A percentile compares a stretch with the other conserved stretches of the same genome.
phyloP scores from a whole-genome alignment of 2,329 filamentous ascomycete genomes.

The Fusarium sp. region DNA sequence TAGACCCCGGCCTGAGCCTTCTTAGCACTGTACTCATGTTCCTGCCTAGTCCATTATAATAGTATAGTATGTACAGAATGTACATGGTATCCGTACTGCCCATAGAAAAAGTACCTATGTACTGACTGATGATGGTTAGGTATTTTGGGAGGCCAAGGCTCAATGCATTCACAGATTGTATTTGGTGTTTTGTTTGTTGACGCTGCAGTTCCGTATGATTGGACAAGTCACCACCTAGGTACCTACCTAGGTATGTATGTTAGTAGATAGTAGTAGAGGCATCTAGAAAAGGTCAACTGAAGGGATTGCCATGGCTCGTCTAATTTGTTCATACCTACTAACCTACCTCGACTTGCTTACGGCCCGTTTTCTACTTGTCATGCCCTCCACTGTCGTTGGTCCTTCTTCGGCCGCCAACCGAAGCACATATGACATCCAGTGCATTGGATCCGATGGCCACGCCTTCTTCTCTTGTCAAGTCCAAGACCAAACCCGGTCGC shows the following conservation, averaged over 20 bases:
- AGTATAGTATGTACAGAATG: not conserved
- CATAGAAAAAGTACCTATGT: not conserved
- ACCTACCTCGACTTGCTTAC: not conserved
- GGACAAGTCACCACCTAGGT: too few species aligned
- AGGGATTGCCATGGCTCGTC: too few species aligned
- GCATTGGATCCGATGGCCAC: not conserved
- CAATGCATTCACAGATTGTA: not conserved
- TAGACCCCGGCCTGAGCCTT: slow-evolving; percentile 1
- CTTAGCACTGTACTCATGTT: not conserved
- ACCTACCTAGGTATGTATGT: too few species aligned
- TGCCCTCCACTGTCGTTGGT: slow-evolving; percentile 10
- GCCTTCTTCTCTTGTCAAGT: not conserved
- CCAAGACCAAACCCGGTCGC: not conserved
- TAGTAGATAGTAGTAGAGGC: too few species aligned
- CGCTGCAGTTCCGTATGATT: not conserved
- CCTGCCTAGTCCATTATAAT: not conserved
- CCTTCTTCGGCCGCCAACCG: slow-evolving; percentile 23
- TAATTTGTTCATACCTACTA: too few species aligned
- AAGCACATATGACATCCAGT: slow-evolving; percentile 19
- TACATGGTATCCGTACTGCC: not conserved
- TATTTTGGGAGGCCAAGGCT: too few species aligned
- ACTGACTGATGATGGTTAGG: too few species aligned
- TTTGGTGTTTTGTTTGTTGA: slow-evolving; percentile 8
- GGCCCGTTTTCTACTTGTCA: not conserved
- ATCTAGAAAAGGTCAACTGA: too few species aligned